Percentiles rank a stretch among this genome's conserved stretches.
These are phyloP conservation scores for Helicostylum pulchrum DNA, from an alignment of 192 early-diverging fungal genomes.

Conservation along the genomic window DNA sequence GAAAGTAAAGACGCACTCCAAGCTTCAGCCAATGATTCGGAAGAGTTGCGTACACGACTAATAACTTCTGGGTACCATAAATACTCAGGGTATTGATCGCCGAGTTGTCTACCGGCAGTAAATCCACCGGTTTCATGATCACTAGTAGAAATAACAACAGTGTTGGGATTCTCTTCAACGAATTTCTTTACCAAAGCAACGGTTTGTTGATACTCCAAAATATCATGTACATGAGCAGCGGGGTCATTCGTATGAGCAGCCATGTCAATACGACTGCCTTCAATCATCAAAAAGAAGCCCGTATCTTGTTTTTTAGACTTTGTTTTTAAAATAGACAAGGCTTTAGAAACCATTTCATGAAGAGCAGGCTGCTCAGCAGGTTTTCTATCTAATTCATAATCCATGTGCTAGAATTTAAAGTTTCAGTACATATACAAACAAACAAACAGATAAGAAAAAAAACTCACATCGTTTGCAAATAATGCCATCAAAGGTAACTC, in stretches of 20 bases:
- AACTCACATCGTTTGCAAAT: slow-evolving; percentile 37
- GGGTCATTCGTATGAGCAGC: slow-evolving; percentile 58
- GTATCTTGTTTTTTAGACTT: slow-evolving; percentile 12
- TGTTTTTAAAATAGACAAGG: slow-evolving; percentile 33
- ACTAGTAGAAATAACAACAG: slow-evolving; percentile 51
- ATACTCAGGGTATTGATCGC: slow-evolving; percentile 43
- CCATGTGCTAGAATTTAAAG: slow-evolving; percentile 42
- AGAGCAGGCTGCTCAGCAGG: slow-evolving; percentile 42
- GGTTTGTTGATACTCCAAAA: slow-evolving; percentile 54
- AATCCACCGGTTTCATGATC: slow-evolving; percentile 68
- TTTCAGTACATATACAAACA: too few species aligned
- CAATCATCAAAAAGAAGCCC: slow-evolving; percentile 61
- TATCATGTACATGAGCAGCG: slow-evolving; percentile 55
- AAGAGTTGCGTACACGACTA: slow-evolving; percentile 62
- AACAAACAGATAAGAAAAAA: not conserved
- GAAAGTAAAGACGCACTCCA: slow-evolving; percentile 6
- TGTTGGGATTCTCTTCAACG: slow-evolving; percentile 44
- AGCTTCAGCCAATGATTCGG: slow-evolving; percentile 36
- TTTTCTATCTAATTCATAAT: slow-evolving; percentile 49
- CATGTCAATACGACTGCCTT: slow-evolving; percentile 60
- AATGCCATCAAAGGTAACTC: slow-evolving; percentile 44
- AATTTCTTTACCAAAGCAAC: slow-evolving; percentile 45
- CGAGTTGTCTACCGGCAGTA: slow-evolving; percentile 39
- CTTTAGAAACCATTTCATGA: slow-evolving; percentile 49
- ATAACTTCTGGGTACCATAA: slow-evolving; percentile 72